phyloP scores from a whole-genome alignment of 2,329 filamentous ascomycete genomes.

The Nigrospora oryzae region DNA sequence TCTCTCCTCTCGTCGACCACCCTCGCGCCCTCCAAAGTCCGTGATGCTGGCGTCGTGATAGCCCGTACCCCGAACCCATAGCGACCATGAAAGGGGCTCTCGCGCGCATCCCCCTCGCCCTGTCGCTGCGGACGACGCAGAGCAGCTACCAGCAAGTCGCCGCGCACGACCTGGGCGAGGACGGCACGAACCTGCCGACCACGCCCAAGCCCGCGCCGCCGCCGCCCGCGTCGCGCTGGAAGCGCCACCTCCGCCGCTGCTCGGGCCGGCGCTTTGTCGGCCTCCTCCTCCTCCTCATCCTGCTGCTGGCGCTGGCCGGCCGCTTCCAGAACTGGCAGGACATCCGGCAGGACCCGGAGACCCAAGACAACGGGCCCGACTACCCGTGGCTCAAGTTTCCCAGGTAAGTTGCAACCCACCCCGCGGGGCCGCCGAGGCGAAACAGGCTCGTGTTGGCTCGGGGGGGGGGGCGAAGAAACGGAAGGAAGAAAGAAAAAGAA shows the following conservation, averaged over 20 bases:
- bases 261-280: neutral
- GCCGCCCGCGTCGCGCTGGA: neutral
- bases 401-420: neutral
- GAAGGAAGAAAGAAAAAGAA: neutral
- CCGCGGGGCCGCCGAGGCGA: too few relatives aligned
- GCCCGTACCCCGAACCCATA: too few relatives aligned
- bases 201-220: conserved; percentile 2
- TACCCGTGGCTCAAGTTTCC: conserved; percentile 2
- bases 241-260: neutral
- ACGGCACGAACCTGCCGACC: conserved; percentile 10
- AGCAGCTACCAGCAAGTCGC: conserved; percentile 13
- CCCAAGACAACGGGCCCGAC: neutral
- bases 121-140: conserved; percentile 8
- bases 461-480: too few relatives aligned
- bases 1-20: too few relatives aligned
- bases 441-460: neutral
- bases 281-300: neutral
- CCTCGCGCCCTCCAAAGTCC: too few relatives aligned
- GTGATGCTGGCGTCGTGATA: too few relatives aligned
- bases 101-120: conserved; percentile 9
- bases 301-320: neutral
- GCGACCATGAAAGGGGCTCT: conserved; percentile 9
- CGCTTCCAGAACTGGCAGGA: neutral
- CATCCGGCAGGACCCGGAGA: too few relatives aligned
- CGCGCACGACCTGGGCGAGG: conserved; percentile 13